Conservation (phyloP, 2,329 filamentous ascomycete species). For the Apiospora marii region DNA sequence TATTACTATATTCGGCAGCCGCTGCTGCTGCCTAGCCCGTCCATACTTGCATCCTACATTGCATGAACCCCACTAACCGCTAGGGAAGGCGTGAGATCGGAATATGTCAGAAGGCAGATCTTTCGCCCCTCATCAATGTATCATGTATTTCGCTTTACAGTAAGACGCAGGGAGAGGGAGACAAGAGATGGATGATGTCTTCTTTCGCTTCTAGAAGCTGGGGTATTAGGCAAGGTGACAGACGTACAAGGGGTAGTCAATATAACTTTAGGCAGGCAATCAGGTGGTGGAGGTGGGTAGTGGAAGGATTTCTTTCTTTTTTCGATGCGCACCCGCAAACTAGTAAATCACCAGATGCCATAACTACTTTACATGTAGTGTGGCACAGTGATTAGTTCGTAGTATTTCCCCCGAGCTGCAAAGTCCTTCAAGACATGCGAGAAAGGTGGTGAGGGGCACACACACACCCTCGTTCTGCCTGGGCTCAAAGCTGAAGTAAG, state of each 20-base stretch:
- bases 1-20: not conserved
- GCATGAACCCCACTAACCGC: constrained; percentile 6
- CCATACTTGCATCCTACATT: constrained; percentile 9
- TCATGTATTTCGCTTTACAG: not conserved
- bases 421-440: constrained; percentile 1
- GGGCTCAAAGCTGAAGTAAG: constrained; percentile 16
- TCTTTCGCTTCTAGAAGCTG: constrained; percentile 1
- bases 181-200: not conserved
- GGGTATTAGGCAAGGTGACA: not conserved
- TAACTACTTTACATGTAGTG: not conserved
- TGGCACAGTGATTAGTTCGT: constrained; percentile 11
- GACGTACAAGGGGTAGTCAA: not conserved
- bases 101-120: constrained; percentile 9
- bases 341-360: constrained; percentile 3
- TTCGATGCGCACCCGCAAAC: not conserved
- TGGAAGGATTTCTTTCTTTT: not conserved
- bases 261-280: not conserved
- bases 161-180: not conserved
- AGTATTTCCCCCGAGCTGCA: not conserved
- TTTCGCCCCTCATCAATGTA: not conserved
- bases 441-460: not conserved
- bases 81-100: not conserved
- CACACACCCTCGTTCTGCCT: not conserved
- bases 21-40: constrained; percentile 17
- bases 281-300: not conserved